These are phyloP conservation scores for Acacia confusa DNA, from an alignment of 306 rosid species.

Conservation along the genomic window DNA sequence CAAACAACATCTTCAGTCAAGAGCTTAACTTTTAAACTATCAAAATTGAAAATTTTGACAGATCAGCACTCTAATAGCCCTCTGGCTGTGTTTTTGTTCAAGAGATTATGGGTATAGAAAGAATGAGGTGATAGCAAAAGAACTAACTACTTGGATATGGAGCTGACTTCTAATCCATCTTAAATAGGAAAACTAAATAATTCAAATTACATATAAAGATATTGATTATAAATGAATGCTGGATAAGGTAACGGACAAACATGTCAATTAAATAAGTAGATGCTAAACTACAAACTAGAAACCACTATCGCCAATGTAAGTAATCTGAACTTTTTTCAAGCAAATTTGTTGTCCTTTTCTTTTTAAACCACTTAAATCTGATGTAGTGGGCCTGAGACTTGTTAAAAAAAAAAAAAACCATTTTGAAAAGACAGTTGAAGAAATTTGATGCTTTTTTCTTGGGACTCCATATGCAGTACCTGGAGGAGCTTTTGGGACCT, in stretches of 20 bases:
- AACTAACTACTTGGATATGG: neutral
- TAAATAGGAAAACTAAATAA: neutral
- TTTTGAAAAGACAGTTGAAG: slow-evolving; percentile 6
- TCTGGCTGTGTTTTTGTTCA: neutral
- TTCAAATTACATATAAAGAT: neutral
- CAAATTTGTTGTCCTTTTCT: neutral
- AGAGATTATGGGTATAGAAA: neutral
- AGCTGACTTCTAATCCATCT: neutral
- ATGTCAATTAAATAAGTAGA: neutral
- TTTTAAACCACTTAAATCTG: neutral
- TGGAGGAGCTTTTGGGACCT: slow-evolving; percentile 85
- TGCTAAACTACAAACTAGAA: neutral
- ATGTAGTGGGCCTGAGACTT: neutral
- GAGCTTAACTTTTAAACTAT: neutral
- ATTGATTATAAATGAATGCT: neutral
- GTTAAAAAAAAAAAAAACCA: neutral
- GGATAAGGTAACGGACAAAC: neutral
- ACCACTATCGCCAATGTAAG: neutral
- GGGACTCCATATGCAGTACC: slow-evolving; percentile 58
- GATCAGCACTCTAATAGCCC: neutral
- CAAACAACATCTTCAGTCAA: neutral
- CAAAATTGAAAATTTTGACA: neutral
- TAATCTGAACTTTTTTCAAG: neutral
- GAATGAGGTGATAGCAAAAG: neutral
- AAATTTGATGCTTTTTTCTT: slow-evolving; percentile 16